Evolutionary conservation across 257 asterid species (phyloP), one percentile per base, ranked within the genome.

Genomic region (Solanum verrucosum): DNA sequence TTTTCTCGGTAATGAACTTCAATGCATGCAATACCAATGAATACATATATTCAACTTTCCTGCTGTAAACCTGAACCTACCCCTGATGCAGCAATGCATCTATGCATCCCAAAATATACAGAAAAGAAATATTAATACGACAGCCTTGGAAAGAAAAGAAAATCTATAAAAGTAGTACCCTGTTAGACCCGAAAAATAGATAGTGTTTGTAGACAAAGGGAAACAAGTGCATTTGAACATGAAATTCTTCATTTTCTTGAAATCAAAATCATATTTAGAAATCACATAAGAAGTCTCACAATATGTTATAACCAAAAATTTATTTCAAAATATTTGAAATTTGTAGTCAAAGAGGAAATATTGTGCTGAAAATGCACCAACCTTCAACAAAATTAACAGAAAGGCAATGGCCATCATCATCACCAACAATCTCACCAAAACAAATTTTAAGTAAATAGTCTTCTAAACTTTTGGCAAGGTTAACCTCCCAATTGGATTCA

Each of bases 341-440:
- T 59, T 59, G 25, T 59, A 59, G 12, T 20, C 25, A 59, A 59
- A 59, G 25, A 59, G n/a, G 67, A 59, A 33, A 29, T 7, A 15
- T 31, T 33, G 9, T 71, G 70, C 3, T 25, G 7, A 59, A 77
- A 88, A 83, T 33, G 40, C 16, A 8, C 6, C 2, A 72, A 95
- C 99, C 99, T 94, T 96, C 98, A 85, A 97, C 98, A 63, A 95
- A 96, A 90, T 96, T 96, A n/a, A 96, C 93, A 6, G 93, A 86
- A 49, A 92, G 42, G 3, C 73, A 88, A 23, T 90, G 89, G 63
- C 91, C 90, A 49, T 90, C 96, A 46, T 95, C 95, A 0, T 91
- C 87, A 81, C 90, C 91, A 16, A 91, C 85, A 72, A 95, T 93
- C 84, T 96, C 95, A 29, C 99, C 98, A 37, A 97, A 94, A 90